Evolutionary conservation across 208 protist species (phyloP), one percentile per base, ranked within the genome.

Genomic region (Crithidia sp.): DNA sequence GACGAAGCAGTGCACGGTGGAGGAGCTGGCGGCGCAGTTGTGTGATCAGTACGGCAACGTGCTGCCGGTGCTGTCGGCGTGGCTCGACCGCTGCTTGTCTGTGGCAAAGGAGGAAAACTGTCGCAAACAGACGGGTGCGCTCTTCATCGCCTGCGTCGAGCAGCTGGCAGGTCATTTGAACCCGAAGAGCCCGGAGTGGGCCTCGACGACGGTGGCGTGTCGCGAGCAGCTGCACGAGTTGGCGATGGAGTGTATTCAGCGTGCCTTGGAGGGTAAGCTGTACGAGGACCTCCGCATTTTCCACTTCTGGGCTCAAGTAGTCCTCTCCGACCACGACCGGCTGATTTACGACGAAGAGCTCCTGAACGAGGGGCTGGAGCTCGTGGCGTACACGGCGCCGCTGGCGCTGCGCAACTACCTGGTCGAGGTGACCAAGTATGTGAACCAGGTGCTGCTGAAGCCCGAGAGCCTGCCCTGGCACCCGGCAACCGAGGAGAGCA

Each of bases 231-330:
- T 93, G 61, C 87, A 82, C 19, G 76, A 90, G n/a, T 37, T 82
- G 5, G 74, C 77, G 5, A 76, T 91, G 47, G 55, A 60, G 41
- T 77, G 76, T 8, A 78, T 95, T 57, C 52, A 77, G 62, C 64
- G 81, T 10, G 82, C 82, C n/a, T 61, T 96, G 12, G 54, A 77
- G 17, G 47, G 75, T 47, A 86, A 93, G 59, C 63, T 93, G 41
- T 76, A 96, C 70, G 88, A 96, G 61, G 88, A 92, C 47, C 76
- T 92, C 5, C 53, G 55, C 56, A 68, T 96, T 52, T 96, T 93
- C 56, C 55, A 66, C 12, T 94, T 88, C 74, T 96, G 86, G 87
- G 83, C 87, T 8, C 76, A 88, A 57, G 78, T 92, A 63, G 80
- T 93, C 52, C 78, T 84, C 6, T 89, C 86, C 47, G 89, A 96